Conservation (phyloP, 2,329 filamentous ascomycete species). For the Beauveria caledonica region DNA sequence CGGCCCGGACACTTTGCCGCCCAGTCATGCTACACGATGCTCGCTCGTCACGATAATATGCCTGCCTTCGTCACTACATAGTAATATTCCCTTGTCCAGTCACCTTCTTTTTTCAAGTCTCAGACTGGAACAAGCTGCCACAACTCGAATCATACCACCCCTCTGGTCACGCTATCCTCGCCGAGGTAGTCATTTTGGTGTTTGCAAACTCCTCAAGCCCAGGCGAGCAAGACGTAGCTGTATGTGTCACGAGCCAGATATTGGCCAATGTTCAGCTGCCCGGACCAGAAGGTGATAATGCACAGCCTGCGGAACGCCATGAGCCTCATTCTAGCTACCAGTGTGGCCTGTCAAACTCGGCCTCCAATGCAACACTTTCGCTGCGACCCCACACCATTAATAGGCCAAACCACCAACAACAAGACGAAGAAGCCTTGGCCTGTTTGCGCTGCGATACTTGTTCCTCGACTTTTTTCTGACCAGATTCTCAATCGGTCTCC, state of each 20-base stretch:
- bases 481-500: neutral
- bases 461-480: neutral
- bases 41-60: neutral
- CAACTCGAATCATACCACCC: neutral
- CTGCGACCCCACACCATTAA: neutral
- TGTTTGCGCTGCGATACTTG: neutral
- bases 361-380: neutral
- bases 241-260: neutral
- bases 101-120: neutral
- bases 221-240: neutral
- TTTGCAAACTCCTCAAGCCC: neutral
- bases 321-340: neutral
- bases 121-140: neutral
- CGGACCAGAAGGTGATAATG: neutral
- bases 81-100: neutral
- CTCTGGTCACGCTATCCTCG: neutral
- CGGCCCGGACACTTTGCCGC: conserved; percentile 1
- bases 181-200: neutral
- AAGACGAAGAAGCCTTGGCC: neutral
- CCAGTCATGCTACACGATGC: neutral
- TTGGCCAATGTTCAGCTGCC: neutral
- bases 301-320: neutral
- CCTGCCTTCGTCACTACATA: neutral
- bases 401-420: neutral
- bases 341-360: neutral